Evolutionary conservation across 2,329 filamentous ascomycete species (phyloP), one percentile per base, ranked within the genome.

Genomic region (Xylariaceae sp.): DNA sequence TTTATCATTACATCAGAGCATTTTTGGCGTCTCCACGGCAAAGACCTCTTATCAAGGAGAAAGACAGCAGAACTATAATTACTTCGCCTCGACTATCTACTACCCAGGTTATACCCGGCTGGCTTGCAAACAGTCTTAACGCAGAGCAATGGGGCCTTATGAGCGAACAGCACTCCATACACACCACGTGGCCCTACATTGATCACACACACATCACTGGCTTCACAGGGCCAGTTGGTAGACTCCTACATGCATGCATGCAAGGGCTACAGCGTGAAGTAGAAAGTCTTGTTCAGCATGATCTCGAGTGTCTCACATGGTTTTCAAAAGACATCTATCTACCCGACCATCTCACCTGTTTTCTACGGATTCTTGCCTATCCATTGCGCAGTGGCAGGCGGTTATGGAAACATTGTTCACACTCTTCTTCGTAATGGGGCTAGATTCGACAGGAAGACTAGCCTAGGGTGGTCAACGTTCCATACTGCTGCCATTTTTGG

Each of bases 371-470:
- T 53, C 34, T 38, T 28, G 33, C 44, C 43, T 14, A 51, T 51
- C 34, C 46, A 53, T 42, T 53, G 51, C 42, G 51, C 51, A 17
- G 51, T 42, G 41, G 17, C 43, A 36, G 50, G 51, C 18, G 51
- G 42, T 3, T 42, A 53, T 40, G 43, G 31, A 17, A 17, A 45
- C 6, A 11, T 42, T 13, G 36, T 47, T 16, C 31, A 34, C 6
- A 44, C 12, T 12, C 44, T 47, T 31, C 47, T 54, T 5, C 13
- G 51, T 13, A 12, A 43, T 12, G 39, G 41, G 12, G 39, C 34
- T 11, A 12, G 41, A 10, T 47, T 49, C 31, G 41, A 50, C 38
- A 31, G 31, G 6, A 47, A 19, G 17, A 53, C 41, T 12, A 28
- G 2, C 19, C 47, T 46, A 44, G 47, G 51, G 5, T 50, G 48